Percentiles rank a stretch among this genome's conserved stretches.
Conservation (phyloP, 202 grass and related monocot species). For the Panicum virgatum region DNA sequence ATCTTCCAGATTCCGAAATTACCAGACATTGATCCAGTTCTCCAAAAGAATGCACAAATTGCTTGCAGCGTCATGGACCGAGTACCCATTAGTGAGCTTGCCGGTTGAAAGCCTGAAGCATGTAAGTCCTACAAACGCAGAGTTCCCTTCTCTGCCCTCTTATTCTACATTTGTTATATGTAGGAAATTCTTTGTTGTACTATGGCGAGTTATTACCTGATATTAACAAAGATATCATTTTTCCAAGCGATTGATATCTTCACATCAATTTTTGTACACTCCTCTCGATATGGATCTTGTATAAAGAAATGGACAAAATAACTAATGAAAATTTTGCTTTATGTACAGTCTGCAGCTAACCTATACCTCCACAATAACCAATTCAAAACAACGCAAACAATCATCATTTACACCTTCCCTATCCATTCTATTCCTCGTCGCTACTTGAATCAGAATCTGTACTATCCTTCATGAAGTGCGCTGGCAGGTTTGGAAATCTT, state of each 20-base stretch:
- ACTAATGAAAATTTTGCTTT: conserved; percentile 49
- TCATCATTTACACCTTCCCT: conserved; percentile 39
- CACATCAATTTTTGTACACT: conserved; percentile 26
- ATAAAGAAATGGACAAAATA: conserved; percentile 43
- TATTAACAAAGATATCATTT: conserved; percentile 8
- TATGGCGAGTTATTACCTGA: neutral
- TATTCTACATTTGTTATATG: conserved; percentile 41
- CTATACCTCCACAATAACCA: conserved; percentile 63
- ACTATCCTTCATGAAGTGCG: conserved; percentile 72
- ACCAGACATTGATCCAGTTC: conserved; percentile 82
- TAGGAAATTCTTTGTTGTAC: conserved; percentile 48
- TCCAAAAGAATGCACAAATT: conserved; percentile 77
- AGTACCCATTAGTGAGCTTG: conserved; percentile 83
- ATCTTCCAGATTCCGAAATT: conserved; percentile 91
- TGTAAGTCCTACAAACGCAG: conserved; percentile 23
- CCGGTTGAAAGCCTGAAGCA: conserved; percentile 57
- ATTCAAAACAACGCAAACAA: conserved; percentile 63
- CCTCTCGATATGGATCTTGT: conserved; percentile 9
- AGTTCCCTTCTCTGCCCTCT: neutral
- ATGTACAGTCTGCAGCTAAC: conserved; percentile 72
- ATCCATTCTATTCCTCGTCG: conserved; percentile 60
- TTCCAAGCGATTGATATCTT: conserved; percentile 5
- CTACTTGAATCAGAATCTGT: conserved; percentile 82
- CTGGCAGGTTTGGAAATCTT: conserved; percentile 89
- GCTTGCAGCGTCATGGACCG: conserved; percentile 87